Evolutionary conservation across 2,329 filamentous ascomycete species (phyloP).

Genomic region (Parafenestella ontariensis): DNA sequence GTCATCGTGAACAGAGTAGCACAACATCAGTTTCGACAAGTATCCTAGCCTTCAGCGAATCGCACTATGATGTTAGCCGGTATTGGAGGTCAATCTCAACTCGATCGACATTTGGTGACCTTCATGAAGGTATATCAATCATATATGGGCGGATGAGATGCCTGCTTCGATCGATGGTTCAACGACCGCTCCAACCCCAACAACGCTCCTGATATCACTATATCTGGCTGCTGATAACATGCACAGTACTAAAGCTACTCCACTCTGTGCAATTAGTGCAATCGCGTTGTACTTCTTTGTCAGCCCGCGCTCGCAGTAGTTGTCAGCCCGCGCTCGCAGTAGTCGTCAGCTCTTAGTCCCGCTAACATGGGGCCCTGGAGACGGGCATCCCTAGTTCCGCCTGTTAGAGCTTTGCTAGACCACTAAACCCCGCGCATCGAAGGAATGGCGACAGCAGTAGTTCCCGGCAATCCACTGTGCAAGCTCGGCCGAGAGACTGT

Average conservation of each 20-base stretch:
- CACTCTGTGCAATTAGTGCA: neutral
- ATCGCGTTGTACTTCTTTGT: no score
- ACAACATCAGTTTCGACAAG: no score
- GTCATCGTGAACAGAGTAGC: no score
- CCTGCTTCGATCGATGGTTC: no score
- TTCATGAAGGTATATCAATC: no score
- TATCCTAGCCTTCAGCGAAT: no score
- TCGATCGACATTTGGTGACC: no score
- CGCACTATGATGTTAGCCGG: no score
- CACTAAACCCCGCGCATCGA: neutral
- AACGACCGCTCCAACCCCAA: no score
- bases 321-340: neutral
- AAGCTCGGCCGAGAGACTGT: neutral
- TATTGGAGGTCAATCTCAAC: no score
- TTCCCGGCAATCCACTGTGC: neutral
- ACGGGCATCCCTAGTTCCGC: neutral
- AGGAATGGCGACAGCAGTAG: neutral
- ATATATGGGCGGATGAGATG: no score
- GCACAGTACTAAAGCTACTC: neutral
- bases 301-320: no score
- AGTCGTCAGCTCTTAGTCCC: neutral
- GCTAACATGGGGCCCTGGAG: neutral
- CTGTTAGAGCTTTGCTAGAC: neutral
- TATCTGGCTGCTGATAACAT: neutral
- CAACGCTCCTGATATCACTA: neutral